phyloP scores from a whole-genome alignment of 2,329 filamentous ascomycete species.

The Alternaria sp. region DNA sequence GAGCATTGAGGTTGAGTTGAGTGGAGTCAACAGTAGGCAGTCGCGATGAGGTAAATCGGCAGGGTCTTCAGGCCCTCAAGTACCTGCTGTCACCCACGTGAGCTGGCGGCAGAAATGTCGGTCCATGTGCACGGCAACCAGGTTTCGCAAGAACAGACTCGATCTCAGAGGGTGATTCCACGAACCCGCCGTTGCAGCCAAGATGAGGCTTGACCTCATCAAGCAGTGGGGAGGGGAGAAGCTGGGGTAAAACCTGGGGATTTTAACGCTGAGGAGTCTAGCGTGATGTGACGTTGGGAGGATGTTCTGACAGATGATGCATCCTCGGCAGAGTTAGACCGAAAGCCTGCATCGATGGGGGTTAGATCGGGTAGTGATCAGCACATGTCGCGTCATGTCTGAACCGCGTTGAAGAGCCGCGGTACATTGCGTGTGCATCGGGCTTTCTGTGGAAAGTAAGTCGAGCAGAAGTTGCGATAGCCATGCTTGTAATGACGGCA shows the following conservation, averaged over 20 bases:
- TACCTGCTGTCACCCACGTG: slow-evolving; percentile 5
- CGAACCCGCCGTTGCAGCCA: slow-evolving; percentile 20
- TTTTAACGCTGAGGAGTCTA: slow-evolving; percentile 10
- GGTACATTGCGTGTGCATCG: background rate
- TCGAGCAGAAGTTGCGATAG: background rate
- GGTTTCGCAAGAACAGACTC: slow-evolving; percentile 4
- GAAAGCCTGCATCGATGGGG: slow-evolving; percentile 6
- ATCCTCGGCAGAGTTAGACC: slow-evolving; percentile 23
- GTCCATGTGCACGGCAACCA: slow-evolving; percentile 17
- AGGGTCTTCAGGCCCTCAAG: slow-evolving; percentile 9
- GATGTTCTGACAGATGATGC: slow-evolving; percentile 13
- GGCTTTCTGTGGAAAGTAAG: background rate
- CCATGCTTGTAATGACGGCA: background rate
- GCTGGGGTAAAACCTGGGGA: slow-evolving; percentile 30
- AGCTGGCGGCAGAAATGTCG: slow-evolving; percentile 1
- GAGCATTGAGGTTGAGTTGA: background rate
- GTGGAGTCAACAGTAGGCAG: background rate
- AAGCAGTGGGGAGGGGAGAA: slow-evolving; percentile 20
- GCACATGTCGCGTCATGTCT: background rate
- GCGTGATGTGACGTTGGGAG: slow-evolving; percentile 13
- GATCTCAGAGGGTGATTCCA: slow-evolving; percentile 12
- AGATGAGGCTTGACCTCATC: slow-evolving; percentile 15
- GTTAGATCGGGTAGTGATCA: slow-evolving; percentile 10
- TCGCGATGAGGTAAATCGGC: background rate
- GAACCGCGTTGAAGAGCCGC: background rate